Percentiles rank a stretch among this genome's conserved stretches.
These are phyloP conservation scores for Lachnellula hyalina DNA, from an alignment of 2,329 filamentous ascomycete genomes.

Conservation along the genomic window DNA sequence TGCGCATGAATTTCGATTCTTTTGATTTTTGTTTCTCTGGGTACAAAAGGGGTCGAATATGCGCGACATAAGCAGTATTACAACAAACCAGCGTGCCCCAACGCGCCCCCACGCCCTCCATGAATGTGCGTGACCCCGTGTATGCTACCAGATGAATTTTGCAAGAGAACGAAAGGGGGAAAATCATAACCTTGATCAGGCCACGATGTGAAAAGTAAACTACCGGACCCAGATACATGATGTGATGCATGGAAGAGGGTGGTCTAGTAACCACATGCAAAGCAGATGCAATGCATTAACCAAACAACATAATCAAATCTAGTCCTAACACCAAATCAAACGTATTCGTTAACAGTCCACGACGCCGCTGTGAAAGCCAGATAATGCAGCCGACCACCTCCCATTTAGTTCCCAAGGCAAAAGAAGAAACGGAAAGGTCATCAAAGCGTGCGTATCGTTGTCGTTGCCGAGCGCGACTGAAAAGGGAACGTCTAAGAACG, in stretches of 20 bases:
- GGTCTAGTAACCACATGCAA: slow-evolving; percentile 13
- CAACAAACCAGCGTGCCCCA: background rate
- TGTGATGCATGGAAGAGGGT: slow-evolving; percentile 2
- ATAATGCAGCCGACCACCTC: slow-evolving; percentile 24
- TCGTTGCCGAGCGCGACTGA: slow-evolving; percentile 27
- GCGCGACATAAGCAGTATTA: background rate
- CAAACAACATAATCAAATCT: slow-evolving; percentile 8
- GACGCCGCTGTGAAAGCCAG: slow-evolving; percentile 19
- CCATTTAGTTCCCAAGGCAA: slow-evolving; percentile 8
- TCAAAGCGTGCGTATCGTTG: slow-evolving; percentile 30
- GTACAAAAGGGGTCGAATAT: background rate
- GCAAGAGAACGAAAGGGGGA: background rate
- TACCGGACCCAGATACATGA: background rate
- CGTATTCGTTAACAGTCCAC: slow-evolving; percentile 6
- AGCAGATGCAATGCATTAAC: slow-evolving; percentile 14
- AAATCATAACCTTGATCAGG: background rate
- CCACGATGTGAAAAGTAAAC: slow-evolving; percentile 1
- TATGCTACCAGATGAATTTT: slow-evolving; percentile 24
- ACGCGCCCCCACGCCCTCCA: background rate
- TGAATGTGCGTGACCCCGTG: slow-evolving; percentile 15
- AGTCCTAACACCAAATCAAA: slow-evolving; percentile 10
- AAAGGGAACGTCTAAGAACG: slow-evolving; percentile 25
- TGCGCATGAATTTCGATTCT: background rate
- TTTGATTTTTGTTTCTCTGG: background rate
- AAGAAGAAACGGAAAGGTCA: slow-evolving; percentile 23